phyloP scores from a whole-genome alignment of 768 basidiomycete species.

The Boletellus ananiceps region DNA sequence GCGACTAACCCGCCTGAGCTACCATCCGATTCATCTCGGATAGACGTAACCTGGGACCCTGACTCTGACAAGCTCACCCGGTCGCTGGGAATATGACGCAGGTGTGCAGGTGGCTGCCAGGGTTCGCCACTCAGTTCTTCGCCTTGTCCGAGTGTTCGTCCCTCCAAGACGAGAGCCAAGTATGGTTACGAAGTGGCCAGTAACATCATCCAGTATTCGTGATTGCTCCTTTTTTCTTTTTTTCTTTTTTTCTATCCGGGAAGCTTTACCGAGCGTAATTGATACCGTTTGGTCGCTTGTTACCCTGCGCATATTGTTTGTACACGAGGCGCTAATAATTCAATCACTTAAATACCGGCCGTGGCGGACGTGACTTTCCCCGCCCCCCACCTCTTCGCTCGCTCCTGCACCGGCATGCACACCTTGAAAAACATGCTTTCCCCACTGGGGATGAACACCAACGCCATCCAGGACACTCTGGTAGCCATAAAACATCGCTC shows the following conservation, averaged over 20 bases:
- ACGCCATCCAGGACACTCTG: conserved; percentile 74
- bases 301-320: conserved; percentile 28
- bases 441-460: conserved; percentile 62
- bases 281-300: conserved; percentile 23
- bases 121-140: too few relatives aligned
- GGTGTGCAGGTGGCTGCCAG: too few relatives aligned
- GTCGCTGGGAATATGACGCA: neutral
- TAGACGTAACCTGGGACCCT: conserved; percentile 17
- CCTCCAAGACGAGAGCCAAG: conserved; percentile 12
- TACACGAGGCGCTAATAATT: conserved; percentile 30
- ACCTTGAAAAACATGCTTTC: conserved; percentile 65
- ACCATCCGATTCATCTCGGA: neutral
- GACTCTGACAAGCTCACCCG: neutral
- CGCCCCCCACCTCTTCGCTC: conserved; percentile 33
- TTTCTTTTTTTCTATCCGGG: conserved; percentile 20
- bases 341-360: conserved; percentile 37
- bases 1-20: neutral
- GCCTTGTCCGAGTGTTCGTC: neutral
- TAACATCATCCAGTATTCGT: conserved; percentile 17
- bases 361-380: conserved; percentile 25
- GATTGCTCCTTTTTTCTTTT: neutral
- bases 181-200: conserved; percentile 17
- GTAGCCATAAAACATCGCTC: conserved; percentile 36
- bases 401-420: conserved; percentile 49
- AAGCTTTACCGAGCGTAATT: conserved; percentile 31